These are phyloP conservation scores for Neurospora sp. DNA, from an alignment of 495 filamentous ascomycete genomes.

Conservation along the genomic window DNA sequence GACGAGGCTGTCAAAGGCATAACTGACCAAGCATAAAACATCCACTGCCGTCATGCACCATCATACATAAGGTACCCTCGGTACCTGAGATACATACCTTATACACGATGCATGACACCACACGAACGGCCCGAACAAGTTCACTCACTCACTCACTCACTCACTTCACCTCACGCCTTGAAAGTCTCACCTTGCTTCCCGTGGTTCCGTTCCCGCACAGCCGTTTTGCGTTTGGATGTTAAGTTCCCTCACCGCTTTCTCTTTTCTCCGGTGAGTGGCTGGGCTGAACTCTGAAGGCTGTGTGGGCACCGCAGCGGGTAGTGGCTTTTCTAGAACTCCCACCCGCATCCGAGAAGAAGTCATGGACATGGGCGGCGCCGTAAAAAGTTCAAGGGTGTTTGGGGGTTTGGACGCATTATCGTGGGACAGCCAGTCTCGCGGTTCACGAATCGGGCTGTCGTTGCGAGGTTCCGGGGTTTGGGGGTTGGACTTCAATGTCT, in stretches of 20 bases:
- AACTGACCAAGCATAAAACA: not conserved
- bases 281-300: not conserved
- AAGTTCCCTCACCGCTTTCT: not conserved
- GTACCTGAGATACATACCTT: not conserved
- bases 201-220: not conserved
- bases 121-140: not conserved
- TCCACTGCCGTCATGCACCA: not conserved
- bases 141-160: not conserved
- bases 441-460: not conserved
- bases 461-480: not conserved
- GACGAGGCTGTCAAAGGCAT: not conserved
- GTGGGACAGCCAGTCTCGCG: not conserved
- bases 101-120: not conserved
- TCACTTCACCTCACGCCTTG: not conserved
- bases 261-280: not conserved
- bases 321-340: not conserved
- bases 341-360: not conserved
- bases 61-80: not conserved
- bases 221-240: not conserved
- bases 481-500: not conserved
- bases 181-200: not conserved
- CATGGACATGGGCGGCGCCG: not conserved
- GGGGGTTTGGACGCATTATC: not conserved
- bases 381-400: not conserved
- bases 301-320: not conserved